A percentile compares a stretch with the other conserved stretches of the same genome.
Evolutionary conservation across 352 stramenopile species (phyloP).

Genomic region (Nothophytophthora sp.): DNA sequence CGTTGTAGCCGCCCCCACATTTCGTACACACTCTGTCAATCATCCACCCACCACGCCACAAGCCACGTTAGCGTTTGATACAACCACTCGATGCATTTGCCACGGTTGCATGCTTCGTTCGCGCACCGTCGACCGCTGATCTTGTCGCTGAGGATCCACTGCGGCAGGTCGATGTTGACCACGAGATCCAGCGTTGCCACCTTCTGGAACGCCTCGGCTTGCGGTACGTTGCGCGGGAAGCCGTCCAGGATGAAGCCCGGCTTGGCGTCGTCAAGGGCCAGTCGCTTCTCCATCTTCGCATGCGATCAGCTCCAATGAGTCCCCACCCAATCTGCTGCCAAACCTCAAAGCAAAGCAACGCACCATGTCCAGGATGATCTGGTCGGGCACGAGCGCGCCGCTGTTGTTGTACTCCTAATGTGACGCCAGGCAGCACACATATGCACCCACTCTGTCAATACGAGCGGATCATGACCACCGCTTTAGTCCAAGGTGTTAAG

Average conservation of each 20-base stretch:
- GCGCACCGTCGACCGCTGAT: slow-evolving; percentile 84
- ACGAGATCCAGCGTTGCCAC: slow-evolving; percentile 78
- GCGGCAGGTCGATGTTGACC: slow-evolving; percentile 87
- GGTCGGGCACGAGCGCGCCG: slow-evolving; percentile 83
- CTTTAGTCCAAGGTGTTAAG: background rate
- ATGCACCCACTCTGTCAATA: background rate
- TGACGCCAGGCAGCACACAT: too few species aligned
- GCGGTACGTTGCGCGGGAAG: slow-evolving; percentile 88
- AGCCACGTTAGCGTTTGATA: too few species aligned
- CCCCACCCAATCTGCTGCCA: background rate
- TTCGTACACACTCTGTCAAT: slow-evolving; percentile 67
- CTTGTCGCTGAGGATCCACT: slow-evolving; percentile 90
- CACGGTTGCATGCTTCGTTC: too few species aligned
- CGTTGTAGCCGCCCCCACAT: slow-evolving; percentile 88
- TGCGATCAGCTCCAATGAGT: background rate
- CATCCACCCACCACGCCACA: background rate
- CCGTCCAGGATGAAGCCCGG: slow-evolving; percentile 89
- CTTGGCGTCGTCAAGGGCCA: slow-evolving; percentile 71
- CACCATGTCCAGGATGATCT: slow-evolving; percentile 90
- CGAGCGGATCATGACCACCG: background rate
- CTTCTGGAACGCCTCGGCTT: slow-evolving; percentile 85
- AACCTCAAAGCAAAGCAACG: background rate
- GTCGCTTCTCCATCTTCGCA: slow-evolving; percentile 62
- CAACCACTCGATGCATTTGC: too few species aligned
- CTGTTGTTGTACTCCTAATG: slow-evolving; percentile 80